These are phyloP conservation scores for Termitomyces sp. DNA, from an alignment of 768 basidiomycete species.

Conservation along the genomic window DNA sequence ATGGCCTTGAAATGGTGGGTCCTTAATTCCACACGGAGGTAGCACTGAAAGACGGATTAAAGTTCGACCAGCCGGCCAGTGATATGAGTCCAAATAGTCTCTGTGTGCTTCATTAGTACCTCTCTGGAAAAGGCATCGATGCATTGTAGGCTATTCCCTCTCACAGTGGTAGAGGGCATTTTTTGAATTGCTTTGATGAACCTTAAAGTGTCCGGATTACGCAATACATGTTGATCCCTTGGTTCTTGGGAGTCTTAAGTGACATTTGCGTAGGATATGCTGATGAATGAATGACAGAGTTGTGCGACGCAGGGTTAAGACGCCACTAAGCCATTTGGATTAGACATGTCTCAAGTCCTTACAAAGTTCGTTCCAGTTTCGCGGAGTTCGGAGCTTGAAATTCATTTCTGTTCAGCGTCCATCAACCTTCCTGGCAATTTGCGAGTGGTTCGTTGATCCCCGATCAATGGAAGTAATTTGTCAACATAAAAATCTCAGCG, in stretches of 20 bases:
- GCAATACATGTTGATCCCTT: neutral
- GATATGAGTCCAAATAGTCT: neutral
- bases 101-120: neutral
- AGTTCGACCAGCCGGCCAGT: neutral
- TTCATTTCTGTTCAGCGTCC: conserved; percentile 7
- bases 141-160: neutral
- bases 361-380: conserved; percentile 9
- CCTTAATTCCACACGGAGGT: neutral
- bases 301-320: conserved; percentile 3
- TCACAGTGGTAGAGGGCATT: neutral
- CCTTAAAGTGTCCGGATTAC: neutral
- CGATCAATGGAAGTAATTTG: conserved; percentile 48
- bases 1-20: neutral
- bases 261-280: neutral
- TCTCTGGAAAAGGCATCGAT: neutral
- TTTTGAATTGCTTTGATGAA: neutral
- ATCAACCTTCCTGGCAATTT: conserved; percentile 23
- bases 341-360: conserved; percentile 9
- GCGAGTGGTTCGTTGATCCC: conserved; percentile 48
- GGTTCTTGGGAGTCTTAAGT: neutral
- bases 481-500: conserved; percentile 21
- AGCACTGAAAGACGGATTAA: neutral
- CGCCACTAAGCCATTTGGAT: conserved; percentile 35
- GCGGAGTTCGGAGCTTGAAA: conserved; percentile 19
- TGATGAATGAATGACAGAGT: neutral